phyloP scores from a whole-genome alignment of 2,329 filamentous ascomycete species.

The Dryadomyces quercivorus region DNA sequence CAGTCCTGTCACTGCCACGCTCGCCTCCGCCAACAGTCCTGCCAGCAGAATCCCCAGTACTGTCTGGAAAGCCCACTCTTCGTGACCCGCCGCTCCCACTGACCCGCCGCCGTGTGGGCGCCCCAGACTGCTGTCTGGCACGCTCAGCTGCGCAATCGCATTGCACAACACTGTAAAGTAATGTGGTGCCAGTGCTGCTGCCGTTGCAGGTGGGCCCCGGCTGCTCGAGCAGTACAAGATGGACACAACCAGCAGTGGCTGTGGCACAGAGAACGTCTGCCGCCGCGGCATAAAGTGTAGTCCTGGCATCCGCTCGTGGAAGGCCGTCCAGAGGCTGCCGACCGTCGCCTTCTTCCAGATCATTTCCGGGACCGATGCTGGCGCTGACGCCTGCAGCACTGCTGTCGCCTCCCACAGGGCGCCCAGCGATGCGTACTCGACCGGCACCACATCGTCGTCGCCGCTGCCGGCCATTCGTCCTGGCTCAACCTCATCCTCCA shows the following conservation, averaged over 20 bases:
- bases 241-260: conserved; percentile 28
- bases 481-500: background rate
- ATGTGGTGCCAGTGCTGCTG: conserved; percentile 8
- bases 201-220: conserved; percentile 5
- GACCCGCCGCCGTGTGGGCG: background rate
- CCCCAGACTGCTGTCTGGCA: conserved; percentile 9
- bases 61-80: conserved; percentile 13
- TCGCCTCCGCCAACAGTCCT: conserved; percentile 9
- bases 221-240: conserved; percentile 27
- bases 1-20: conserved; percentile 5
- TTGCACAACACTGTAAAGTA: conserved; percentile 10
- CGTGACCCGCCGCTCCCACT: background rate
- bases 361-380: background rate
- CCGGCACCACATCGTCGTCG: background rate
- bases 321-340: conserved; percentile 13
- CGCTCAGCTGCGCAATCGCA: conserved; percentile 10
- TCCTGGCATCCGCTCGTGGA: conserved; percentile 30
- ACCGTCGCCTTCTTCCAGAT: conserved; percentile 8
- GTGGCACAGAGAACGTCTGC: conserved; percentile 28
- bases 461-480: background rate
- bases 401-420: conserved; percentile 7
- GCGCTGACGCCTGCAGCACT: background rate
- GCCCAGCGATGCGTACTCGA: conserved; percentile 3
- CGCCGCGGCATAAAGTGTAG: conserved; percentile 31
- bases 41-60: conserved; percentile 11